These are phyloP conservation scores for Aspergillus sp. DNA, from an alignment of 2,329 filamentous ascomycete species.

Conservation along the genomic window DNA sequence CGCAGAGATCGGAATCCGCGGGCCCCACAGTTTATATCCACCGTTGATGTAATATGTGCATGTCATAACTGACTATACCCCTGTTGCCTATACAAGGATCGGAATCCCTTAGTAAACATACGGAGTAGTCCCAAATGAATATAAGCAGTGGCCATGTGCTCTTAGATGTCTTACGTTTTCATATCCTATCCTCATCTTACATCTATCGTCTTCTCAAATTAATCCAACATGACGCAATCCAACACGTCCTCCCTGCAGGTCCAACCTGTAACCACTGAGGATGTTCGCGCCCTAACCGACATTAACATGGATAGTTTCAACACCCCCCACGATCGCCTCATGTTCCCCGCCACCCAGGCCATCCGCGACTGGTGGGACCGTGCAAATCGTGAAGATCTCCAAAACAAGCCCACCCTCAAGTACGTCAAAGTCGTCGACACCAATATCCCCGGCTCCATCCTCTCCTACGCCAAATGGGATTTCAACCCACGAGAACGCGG, in stretches of 20 bases:
- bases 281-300: constrained; percentile 21
- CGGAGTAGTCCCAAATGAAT: too few species aligned
- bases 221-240: neutral
- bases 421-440: constrained; percentile 29
- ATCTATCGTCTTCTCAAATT: neutral
- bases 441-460: constrained; percentile 11
- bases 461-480: constrained; percentile 32
- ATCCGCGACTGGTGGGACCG: constrained; percentile 25
- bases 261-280: constrained; percentile 18
- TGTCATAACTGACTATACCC: too few species aligned
- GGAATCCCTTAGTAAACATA: too few species aligned
- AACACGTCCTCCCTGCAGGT: constrained; percentile 1
- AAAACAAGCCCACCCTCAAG: constrained; percentile 20
- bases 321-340: constrained; percentile 13
- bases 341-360: constrained; percentile 27
- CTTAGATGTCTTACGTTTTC: too few species aligned
- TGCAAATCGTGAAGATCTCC: constrained; percentile 20
- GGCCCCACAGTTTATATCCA: too few species aligned
- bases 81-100: too few species aligned
- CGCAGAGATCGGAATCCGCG: too few species aligned
- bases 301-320: constrained; percentile 27
- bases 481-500: constrained; percentile 23
- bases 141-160: too few species aligned
- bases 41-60: too few species aligned
- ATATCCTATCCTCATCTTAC: neutral